Evolutionary conservation across 345 rosid species (phyloP).

Genomic region (Salix purpurea): DNA sequence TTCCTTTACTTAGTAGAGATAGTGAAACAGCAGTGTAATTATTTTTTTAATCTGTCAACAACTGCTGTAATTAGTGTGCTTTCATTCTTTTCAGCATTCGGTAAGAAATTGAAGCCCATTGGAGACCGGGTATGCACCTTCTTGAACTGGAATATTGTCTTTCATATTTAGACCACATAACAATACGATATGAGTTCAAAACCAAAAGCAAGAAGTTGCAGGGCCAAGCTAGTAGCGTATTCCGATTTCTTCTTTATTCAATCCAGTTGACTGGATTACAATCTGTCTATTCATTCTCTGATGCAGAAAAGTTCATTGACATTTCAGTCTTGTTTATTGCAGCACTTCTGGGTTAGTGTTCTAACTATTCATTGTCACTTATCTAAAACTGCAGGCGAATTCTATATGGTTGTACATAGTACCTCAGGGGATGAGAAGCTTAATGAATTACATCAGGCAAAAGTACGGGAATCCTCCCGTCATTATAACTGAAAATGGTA

Average conservation of each 20-base stretch:
- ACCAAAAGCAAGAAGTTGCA: neutral
- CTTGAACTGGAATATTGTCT: neutral
- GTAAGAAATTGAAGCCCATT: conserved; percentile 37
- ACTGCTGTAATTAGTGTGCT: neutral
- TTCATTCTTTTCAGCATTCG: conserved; percentile 53
- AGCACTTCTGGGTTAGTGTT: neutral
- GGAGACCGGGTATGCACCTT: conserved; percentile 61
- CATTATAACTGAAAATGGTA: conserved; percentile 68
- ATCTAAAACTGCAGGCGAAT: conserved; percentile 41
- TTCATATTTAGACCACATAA: neutral
- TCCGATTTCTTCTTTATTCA: neutral
- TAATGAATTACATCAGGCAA: conserved; percentile 64
- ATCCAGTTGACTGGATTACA: neutral
- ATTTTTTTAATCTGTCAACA: neutral
- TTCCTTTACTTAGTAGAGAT: neutral
- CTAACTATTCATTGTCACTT: neutral
- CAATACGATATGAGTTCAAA: neutral
- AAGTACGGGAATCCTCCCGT: conserved; percentile 59
- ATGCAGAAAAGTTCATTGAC: neutral
- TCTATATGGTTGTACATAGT: conserved; percentile 71
- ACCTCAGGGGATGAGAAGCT: conserved; percentile 56
- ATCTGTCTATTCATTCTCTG: neutral
- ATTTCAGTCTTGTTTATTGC: neutral
- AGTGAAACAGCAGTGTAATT: neutral
- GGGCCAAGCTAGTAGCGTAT: neutral